phyloP scores from a whole-genome alignment of 1,284 basidiomycete species.

The Moesziomyces antarcticus region DNA sequence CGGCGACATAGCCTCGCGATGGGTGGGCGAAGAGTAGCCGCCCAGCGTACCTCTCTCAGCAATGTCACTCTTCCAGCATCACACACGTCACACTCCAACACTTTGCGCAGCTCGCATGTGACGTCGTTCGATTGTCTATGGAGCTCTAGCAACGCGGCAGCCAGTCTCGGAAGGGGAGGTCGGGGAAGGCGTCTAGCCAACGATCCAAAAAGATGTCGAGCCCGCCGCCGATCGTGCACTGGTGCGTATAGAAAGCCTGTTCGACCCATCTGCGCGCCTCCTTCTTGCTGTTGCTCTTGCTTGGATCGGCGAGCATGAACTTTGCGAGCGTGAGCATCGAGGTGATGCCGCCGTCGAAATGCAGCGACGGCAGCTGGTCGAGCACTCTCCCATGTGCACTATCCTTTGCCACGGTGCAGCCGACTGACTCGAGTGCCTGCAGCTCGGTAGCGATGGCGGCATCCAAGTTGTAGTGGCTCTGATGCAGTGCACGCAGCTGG shows the following conservation, averaged over 20 bases:
- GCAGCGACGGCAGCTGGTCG: slow-evolving; percentile 47
- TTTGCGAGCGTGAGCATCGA: slow-evolving; percentile 50
- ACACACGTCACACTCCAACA: neutral
- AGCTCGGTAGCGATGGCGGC: slow-evolving; percentile 28
- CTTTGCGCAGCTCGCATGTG: neutral
- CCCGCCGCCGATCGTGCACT: slow-evolving; percentile 62
- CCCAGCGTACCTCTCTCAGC: neutral
- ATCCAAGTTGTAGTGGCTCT: slow-evolving; percentile 34
- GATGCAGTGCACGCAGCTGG: slow-evolving; percentile 49
- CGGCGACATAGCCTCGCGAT: slow-evolving; percentile 51
- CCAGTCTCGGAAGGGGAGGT: slow-evolving; percentile 37
- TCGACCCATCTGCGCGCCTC: slow-evolving; percentile 41
- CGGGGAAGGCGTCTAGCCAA: slow-evolving; percentile 44
- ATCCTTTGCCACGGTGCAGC: slow-evolving; percentile 18
- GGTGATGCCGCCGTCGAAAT: slow-evolving; percentile 57
- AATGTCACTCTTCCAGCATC: neutral
- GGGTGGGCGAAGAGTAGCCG: slow-evolving; percentile 49
- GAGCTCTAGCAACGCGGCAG: slow-evolving; percentile 23
- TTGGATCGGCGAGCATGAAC: slow-evolving; percentile 4
- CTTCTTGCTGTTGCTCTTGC: slow-evolving; percentile 3
- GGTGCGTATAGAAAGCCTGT: slow-evolving; percentile 55
- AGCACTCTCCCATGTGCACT: slow-evolving; percentile 13
- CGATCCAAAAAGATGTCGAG: slow-evolving; percentile 56
- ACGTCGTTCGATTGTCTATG: neutral
- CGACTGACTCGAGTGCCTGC: slow-evolving; percentile 38